These are phyloP conservation scores for Mycosphaerella arachidis DNA, from an alignment of 2,329 filamentous ascomycete genomes.

Conservation along the genomic window DNA sequence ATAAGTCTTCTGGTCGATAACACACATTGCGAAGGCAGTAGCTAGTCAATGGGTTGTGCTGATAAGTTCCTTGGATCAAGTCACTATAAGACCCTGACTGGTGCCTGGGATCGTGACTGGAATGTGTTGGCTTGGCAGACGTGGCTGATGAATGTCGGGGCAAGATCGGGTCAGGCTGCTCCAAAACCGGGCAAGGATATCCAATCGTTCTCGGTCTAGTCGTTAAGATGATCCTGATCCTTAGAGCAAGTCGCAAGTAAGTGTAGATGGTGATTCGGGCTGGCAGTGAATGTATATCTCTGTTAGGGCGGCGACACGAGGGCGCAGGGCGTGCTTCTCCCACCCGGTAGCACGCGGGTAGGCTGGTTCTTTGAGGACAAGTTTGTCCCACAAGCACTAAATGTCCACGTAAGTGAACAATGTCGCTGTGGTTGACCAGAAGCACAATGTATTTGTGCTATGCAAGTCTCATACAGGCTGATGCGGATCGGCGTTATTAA, in stretches of 20 bases:
- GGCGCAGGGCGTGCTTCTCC: neutral
- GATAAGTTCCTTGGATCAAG: neutral
- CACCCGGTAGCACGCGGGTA: neutral
- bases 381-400: neutral
- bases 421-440: neutral
- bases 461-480: neutral
- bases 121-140: constrained; percentile 7
- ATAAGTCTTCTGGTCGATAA: constrained; percentile 29
- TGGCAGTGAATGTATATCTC: neutral
- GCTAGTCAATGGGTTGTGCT: neutral
- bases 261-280: neutral
- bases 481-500: neutral
- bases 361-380: neutral
- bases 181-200: neutral
- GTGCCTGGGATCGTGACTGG: neutral
- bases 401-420: neutral
- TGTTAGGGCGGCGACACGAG: neutral
- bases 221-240: neutral
- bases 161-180: constrained; percentile 4
- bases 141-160: constrained; percentile 7
- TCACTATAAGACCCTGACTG: neutral
- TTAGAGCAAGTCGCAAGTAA: neutral
- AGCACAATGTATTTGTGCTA: neutral
- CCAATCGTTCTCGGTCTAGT: constrained; percentile 2
- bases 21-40: constrained; percentile 25